Conservation (phyloP, 2,329 filamentous ascomycete species). For the Colletotrichum truncatum region DNA sequence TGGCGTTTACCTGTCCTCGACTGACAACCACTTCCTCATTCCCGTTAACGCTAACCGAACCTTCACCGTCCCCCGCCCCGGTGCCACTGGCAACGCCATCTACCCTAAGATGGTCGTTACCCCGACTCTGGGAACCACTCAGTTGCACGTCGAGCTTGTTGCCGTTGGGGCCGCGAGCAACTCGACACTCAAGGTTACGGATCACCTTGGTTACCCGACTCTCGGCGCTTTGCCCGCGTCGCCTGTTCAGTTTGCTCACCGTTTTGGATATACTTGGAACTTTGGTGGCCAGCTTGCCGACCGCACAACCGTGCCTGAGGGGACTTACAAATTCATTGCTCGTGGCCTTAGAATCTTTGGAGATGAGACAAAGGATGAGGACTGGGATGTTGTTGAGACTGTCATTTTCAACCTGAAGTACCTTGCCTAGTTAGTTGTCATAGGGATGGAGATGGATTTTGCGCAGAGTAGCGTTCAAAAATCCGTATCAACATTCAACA, state of each 20-base stretch:
- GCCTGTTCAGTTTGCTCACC: slow-evolving; percentile 28
- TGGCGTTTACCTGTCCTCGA: slow-evolving; percentile 30
- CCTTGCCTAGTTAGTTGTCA: neutral
- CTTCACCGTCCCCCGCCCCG: slow-evolving; percentile 36
- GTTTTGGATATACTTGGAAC: slow-evolving; percentile 5
- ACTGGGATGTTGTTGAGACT: slow-evolving; percentile 35
- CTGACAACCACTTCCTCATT: slow-evolving; percentile 21
- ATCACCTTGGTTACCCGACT: slow-evolving; percentile 32
- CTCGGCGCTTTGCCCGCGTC: slow-evolving; percentile 33
- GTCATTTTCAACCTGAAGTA: slow-evolving; percentile 31
- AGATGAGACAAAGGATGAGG: slow-evolving; percentile 32
- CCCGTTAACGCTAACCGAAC: slow-evolving; percentile 32
- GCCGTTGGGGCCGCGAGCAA: slow-evolving; percentile 22
- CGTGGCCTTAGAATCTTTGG: slow-evolving; percentile 37
- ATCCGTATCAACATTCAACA: too few species aligned
- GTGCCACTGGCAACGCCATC: neutral
- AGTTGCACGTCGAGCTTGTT: slow-evolving; percentile 35
- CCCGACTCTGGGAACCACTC: slow-evolving; percentile 28
- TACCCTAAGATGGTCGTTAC: slow-evolving; percentile 16
- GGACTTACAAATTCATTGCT: slow-evolving; percentile 35
- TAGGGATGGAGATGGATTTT: too few species aligned
- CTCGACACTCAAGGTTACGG: slow-evolving; percentile 20
- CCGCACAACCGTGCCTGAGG: slow-evolving; percentile 34
- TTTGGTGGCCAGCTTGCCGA: slow-evolving; percentile 36
- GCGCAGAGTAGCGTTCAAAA: too few species aligned